Evolutionary conservation across 768 basidiomycete genomes (phyloP), one percentile per base, ranked within the genome.

Genomic region (Suillus tomentosus): DNA sequence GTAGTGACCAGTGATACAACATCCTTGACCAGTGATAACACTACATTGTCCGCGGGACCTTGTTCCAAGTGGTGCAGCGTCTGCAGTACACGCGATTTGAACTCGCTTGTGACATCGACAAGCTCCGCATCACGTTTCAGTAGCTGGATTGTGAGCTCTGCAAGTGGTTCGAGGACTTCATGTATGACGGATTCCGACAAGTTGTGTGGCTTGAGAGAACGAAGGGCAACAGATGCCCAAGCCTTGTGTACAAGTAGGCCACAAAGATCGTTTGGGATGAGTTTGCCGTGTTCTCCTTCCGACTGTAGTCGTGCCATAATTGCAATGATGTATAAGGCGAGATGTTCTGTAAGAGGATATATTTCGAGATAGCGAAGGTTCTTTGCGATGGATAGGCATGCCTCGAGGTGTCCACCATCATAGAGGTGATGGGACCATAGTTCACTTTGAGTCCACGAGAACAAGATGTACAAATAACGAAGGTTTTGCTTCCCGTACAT

Each of bases 401-500:
- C 34, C 5, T 36, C 36, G n/a, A 64, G 51, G 43, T 65, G 65
- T 17, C 62, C 62, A 34, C 36, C 45, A 24, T 58, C 59, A 57
- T 39, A 31, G 14, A 65, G 37, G 13, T 64, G 62, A 24, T 43
- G 39, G 24, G 36, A 43, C 65, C 65, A 65, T 10, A 40, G 63
- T 8, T 45, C 8, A 45, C 37, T 57, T 31, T 47, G 54, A 57
- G 64, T 48, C 36, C 63, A 58, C 22, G 55, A 43, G 27, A 64
- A 42, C 42, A 65, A 24, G 24, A 65, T 63, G 19, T 65, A 62
- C 53, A 65, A 31, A 54, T 65, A 64, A 37, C 56, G 40, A 47
- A 64, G 27, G 27, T 65, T 63, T 47, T 60, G 40, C 54, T 51
- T 48, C 31, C 62, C 62, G 5, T 40, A 65, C 45, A 42, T 47